These are phyloP conservation scores for Candolleomyces efflorescens DNA, from an alignment of 768 basidiomycete genomes.

Conservation along the genomic window DNA sequence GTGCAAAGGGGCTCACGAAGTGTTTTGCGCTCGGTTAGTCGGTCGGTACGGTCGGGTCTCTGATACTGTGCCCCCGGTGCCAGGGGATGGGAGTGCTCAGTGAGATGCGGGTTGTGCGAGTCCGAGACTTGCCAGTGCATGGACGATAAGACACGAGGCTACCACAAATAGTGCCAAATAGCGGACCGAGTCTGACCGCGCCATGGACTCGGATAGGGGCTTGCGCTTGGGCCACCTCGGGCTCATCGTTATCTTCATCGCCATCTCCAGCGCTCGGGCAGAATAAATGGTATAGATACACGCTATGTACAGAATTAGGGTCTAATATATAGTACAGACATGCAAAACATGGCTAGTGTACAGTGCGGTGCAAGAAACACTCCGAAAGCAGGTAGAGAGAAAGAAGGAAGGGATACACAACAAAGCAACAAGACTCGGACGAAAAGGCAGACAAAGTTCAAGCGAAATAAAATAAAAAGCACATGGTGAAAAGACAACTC, in stretches of 20 bases:
- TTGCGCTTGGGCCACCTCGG: background rate
- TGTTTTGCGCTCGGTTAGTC: too few relatives aligned
- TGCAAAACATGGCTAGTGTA: too few relatives aligned
- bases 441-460: too few relatives aligned
- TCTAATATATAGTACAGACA: too few relatives aligned
- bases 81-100: background rate
- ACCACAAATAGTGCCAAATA: background rate
- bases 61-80: background rate
- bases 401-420: too few relatives aligned
- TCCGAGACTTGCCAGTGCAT: background rate
- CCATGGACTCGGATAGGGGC: slow-evolving; percentile 2
- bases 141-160: slow-evolving; percentile 1
- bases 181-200: background rate
- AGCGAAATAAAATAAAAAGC: too few relatives aligned
- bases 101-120: background rate
- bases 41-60: background rate
- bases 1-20: too few relatives aligned
- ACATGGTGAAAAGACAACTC: background rate
- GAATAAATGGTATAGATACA: too few relatives aligned
- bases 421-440: too few relatives aligned
- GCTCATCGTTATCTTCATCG: background rate
- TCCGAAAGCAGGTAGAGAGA: too few relatives aligned
- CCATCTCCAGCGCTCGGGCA: background rate
- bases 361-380: too few relatives aligned
- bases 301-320: too few relatives aligned